Conservation (phyloP, 768 basidiomycete genomes). For the Agaricus subrufescens region DNA sequence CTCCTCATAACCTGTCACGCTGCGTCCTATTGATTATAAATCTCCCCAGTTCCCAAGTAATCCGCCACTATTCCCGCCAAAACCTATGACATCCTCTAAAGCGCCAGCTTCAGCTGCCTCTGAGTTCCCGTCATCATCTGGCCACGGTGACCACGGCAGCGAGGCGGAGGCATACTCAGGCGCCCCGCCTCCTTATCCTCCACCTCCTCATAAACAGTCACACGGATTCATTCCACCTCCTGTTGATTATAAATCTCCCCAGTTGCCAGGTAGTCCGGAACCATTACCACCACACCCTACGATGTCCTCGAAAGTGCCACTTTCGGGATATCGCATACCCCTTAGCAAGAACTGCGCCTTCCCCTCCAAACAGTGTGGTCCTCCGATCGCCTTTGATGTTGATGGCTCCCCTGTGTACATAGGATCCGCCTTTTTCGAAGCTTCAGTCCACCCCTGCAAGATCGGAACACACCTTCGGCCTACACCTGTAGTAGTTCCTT, state of each 20-base stretch:
- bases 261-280: background rate
- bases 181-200: constrained; percentile 9
- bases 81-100: background rate
- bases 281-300: background rate
- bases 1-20: constrained; percentile 14
- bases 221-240: background rate
- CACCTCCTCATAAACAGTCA: constrained; percentile 14
- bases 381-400: constrained; percentile 30
- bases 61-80: background rate
- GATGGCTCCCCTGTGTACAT: constrained; percentile 32
- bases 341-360: constrained; percentile 40
- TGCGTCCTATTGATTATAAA: background rate
- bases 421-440: constrained; percentile 65
- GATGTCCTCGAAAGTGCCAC: constrained; percentile 26
- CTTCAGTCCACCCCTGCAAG: constrained; percentile 82
- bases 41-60: background rate
- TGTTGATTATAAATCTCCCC: background rate
- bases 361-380: constrained; percentile 40
- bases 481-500: constrained; percentile 48
- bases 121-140: background rate
- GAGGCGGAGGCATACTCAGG: background rate
- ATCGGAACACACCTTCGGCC: constrained; percentile 54
- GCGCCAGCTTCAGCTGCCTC: constrained; percentile 41
- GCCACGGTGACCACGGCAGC: background rate
- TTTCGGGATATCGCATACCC: constrained; percentile 65